Conservation (phyloP, 148 eudicot genomes). For the Vaccinium vitisidaea region DNA sequence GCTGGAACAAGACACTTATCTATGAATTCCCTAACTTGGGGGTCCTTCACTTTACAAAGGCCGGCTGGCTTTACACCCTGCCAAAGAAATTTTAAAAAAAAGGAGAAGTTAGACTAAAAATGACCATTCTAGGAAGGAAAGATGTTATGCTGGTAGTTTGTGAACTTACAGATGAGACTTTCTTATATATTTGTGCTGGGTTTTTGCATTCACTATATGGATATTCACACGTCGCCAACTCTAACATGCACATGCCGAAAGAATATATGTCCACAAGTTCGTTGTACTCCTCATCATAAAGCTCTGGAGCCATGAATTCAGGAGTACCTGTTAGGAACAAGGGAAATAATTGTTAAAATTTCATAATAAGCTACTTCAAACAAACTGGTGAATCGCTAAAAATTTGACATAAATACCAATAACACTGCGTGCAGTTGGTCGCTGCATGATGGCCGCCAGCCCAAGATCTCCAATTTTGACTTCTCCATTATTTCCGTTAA, state of each 20-base stretch:
- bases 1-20: slow-evolving; percentile 49
- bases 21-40: slow-evolving; percentile 45
- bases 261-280: slow-evolving; percentile 85
- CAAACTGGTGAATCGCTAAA: neutral
- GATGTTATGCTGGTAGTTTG: neutral
- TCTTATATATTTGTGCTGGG: slow-evolving; percentile 72
- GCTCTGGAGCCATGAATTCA: slow-evolving; percentile 96
- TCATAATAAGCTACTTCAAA: neutral
- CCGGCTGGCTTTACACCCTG: slow-evolving; percentile 68
- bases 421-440: slow-evolving; percentile 59
- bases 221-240: slow-evolving; percentile 76
- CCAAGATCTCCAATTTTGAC: slow-evolving; percentile 92
- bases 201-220: slow-evolving; percentile 78
- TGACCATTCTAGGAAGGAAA: neutral
- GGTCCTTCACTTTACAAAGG: slow-evolving; percentile 41
- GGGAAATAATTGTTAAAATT: neutral
- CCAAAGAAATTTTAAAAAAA: neutral
- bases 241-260: slow-evolving; percentile 89
- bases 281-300: slow-evolving; percentile 82
- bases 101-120: neutral
- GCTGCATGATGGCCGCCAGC: slow-evolving; percentile 70
- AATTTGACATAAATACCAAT: slow-evolving; percentile 45
- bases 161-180: slow-evolving; percentile 66
- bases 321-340: slow-evolving; percentile 62
- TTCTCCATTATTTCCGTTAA: slow-evolving; percentile 82